Evolutionary conservation across 2,329 filamentous ascomycete genomes (phyloP).

Genomic region (Aspergillus tamarii): DNA sequence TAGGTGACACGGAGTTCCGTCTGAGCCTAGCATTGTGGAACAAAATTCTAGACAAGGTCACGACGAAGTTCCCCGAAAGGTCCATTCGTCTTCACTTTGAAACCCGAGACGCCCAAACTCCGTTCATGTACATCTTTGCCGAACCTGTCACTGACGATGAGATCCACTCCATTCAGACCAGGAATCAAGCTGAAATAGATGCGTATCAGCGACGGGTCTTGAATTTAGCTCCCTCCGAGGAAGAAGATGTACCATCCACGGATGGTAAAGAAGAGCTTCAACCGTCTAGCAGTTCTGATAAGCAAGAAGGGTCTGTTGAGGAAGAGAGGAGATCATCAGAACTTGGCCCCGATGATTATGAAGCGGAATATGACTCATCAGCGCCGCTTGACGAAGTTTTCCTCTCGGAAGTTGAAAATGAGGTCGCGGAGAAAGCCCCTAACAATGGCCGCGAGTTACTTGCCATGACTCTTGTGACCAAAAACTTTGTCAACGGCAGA

Average conservation of each 20-base stretch:
- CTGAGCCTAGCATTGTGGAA: constrained; percentile 79
- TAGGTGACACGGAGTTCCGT: constrained; percentile 86
- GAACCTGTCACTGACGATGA: constrained; percentile 77
- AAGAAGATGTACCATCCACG: constrained; percentile 16
- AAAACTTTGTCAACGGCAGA: constrained; percentile 71
- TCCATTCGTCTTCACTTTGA: constrained; percentile 83
- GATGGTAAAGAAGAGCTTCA: background rate
- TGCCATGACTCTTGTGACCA: constrained; percentile 71
- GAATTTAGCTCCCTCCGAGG: constrained; percentile 30
- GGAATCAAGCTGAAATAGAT: constrained; percentile 66
- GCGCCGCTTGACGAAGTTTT: constrained; percentile 8
- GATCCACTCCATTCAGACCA: constrained; percentile 73
- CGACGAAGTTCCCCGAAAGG: constrained; percentile 70
- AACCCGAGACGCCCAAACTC: constrained; percentile 62
- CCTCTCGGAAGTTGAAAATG: constrained; percentile 6
- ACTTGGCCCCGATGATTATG: background rate
- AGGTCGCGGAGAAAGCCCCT: background rate
- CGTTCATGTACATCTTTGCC: constrained; percentile 87
- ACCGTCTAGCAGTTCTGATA: background rate
- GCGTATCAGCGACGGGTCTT: constrained; percentile 64
- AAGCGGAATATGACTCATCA: constrained; percentile 11
- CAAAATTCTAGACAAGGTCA: constrained; percentile 74
- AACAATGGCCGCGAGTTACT: constrained; percentile 49
- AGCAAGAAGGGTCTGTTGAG: background rate
- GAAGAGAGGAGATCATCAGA: background rate